phyloP scores from a whole-genome alignment of 2,329 filamentous ascomycete species.

The Pestalotiopsis sp. region DNA sequence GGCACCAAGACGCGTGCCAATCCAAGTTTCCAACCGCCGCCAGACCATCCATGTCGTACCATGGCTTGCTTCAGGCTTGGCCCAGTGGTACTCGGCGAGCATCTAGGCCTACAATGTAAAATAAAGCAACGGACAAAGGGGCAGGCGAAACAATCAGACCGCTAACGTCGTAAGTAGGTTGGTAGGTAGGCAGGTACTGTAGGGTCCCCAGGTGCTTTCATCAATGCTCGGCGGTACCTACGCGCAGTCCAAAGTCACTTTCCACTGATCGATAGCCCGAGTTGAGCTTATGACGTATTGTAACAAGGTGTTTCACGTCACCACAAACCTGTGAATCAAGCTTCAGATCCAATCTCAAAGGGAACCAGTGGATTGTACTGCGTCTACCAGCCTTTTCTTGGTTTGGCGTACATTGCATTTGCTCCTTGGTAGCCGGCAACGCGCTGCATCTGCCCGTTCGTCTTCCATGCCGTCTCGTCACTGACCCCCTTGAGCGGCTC shows the following conservation, averaged over 20 bases:
- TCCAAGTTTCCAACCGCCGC: neutral
- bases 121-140: neutral
- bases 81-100: neutral
- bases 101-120: neutral
- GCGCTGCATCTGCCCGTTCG: neutral
- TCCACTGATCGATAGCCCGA: neutral
- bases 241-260: neutral
- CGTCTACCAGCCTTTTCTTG: neutral
- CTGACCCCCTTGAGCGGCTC: neutral
- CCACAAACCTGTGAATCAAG: slow-evolving; percentile 11
- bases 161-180: neutral
- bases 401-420: neutral
- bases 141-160: neutral
- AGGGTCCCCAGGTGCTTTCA: neutral
- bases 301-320: slow-evolving; percentile 15
- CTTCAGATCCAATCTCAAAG: neutral
- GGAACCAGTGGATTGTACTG: slow-evolving; percentile 1
- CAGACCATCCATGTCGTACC: neutral
- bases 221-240: neutral
- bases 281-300: slow-evolving; percentile 14
- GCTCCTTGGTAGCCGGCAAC: neutral
- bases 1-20: neutral
- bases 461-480: slow-evolving; percentile 5
- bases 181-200: no score
- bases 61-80: neutral